Conservation (phyloP, 1,139 yeast genomes). For the Debaryomycetaceae sp. region DNA sequence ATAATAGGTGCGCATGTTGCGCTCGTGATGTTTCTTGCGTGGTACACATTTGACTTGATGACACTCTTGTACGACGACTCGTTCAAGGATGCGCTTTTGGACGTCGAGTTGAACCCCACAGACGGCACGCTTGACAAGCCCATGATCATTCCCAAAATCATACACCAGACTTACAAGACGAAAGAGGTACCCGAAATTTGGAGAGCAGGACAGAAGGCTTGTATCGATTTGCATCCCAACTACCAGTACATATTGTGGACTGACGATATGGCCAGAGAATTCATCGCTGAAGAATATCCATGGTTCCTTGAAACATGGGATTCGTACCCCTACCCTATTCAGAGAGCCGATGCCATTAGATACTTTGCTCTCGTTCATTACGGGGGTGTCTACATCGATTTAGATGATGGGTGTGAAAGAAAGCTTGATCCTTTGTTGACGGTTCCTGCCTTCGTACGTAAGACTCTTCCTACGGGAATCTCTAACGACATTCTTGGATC, state of each 20-base stretch:
- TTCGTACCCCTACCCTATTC: slow-evolving; percentile 72
- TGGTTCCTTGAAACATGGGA: slow-evolving; percentile 87
- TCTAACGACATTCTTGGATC: slow-evolving; percentile 94
- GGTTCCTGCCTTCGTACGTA: slow-evolving; percentile 82
- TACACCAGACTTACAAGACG: slow-evolving; percentile 89
- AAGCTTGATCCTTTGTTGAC: slow-evolving; percentile 75
- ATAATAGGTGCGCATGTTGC: slow-evolving; percentile 56
- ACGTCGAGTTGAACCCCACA: slow-evolving; percentile 53
- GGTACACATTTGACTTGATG: slow-evolving; percentile 69
- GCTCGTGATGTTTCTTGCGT: slow-evolving; percentile 54
- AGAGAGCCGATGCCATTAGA: slow-evolving; percentile 90
- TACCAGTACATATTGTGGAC: slow-evolving; percentile 90
- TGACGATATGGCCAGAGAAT: slow-evolving; percentile 76
- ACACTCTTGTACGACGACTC: slow-evolving; percentile 74
- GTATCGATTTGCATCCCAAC: slow-evolving; percentile 78
- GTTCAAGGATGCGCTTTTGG: slow-evolving; percentile 56
- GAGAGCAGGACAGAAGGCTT: slow-evolving; percentile 72
- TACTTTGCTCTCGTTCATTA: slow-evolving; percentile 78
- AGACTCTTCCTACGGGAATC: slow-evolving; percentile 86
- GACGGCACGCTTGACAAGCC: slow-evolving; percentile 40
- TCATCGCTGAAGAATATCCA: slow-evolving; percentile 72
- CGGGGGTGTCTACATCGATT: slow-evolving; percentile 89
- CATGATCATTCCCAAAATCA: slow-evolving; percentile 75
- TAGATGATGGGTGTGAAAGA: slow-evolving; percentile 84
- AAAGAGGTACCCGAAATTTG: slow-evolving; percentile 74